Evolutionary conservation across 352 stramenopile species (phyloP), one percentile per base, ranked within the genome.

Genomic region (Globisporangium recalcitrans): DNA sequence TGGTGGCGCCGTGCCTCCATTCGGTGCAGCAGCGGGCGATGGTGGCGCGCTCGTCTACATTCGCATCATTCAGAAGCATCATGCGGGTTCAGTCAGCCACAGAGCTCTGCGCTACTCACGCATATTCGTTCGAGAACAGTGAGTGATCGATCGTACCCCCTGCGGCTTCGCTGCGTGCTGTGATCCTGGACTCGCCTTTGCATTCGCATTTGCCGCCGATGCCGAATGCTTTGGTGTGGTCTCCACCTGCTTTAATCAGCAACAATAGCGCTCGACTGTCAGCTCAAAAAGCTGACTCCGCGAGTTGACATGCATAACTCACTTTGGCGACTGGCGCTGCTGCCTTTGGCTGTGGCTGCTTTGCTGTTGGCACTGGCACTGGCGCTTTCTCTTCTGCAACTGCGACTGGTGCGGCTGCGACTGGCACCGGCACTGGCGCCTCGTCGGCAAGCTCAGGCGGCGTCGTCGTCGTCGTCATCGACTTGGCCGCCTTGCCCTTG

Each of bases 401-500:
- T 31, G 46, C 34, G 63, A 48, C 31, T 51, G 64, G 32, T 68
- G 61, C 29, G 68, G 67, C 14, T 64, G 54, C 22, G 62, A 40
- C 27, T 69, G 38, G 16, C 6, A 21, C 6, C 38, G 38, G 16
- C 38, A n/a, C 7, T 46, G 38, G 38, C 19, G 55, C 46, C 73
- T 70, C 31, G 53, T 54, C 42, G 27, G 34, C 61, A 52, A 58
- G n/a, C 49, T 46, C 49, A n/a, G 58, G 58, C 32, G 53, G 26
- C 22, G 60, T 52, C 27, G 55, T 52, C 42, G 38, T n/a, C 29
- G 52, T 26, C 42, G 38, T n/a, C 29, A 46, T 26, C 13, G 56
- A 42, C 21, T 48, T 40, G 46, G 31, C 38, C 49, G 36, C 59
- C 55, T 77, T 77, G 56, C 42, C 49, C 64, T 90, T 90, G 62